phyloP scores from a whole-genome alignment of 768 basidiomycete genomes.

The Vararia minispora region DNA sequence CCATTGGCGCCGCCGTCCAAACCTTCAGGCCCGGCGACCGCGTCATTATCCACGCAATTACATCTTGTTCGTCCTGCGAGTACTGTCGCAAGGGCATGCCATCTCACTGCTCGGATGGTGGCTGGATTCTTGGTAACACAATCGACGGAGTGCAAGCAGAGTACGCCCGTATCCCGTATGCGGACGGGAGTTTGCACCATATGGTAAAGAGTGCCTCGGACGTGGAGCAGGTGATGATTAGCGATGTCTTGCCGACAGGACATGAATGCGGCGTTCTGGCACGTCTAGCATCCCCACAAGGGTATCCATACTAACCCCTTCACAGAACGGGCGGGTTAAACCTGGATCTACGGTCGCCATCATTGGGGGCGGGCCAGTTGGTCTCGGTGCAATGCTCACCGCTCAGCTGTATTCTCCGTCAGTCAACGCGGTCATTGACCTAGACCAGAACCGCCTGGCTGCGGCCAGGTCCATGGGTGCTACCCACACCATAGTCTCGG shows the following conservation, averaged over 20 bases:
- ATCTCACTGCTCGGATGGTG: constrained; percentile 15
- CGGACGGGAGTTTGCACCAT: constrained; percentile 13
- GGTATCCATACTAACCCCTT: too few relatives aligned
- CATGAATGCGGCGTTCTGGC: constrained; percentile 18
- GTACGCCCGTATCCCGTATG: constrained; percentile 17
- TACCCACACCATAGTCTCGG: constrained; percentile 15
- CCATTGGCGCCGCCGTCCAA: constrained; percentile 21
- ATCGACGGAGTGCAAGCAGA: constrained; percentile 18
- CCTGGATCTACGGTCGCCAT: constrained; percentile 16
- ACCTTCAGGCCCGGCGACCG: constrained; percentile 23
- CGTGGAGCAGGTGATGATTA: constrained; percentile 14
- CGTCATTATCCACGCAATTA: constrained; percentile 13
- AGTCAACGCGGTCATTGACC: constrained; percentile 14
- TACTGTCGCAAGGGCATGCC: constrained; percentile 14
- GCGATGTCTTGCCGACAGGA: constrained; percentile 17
- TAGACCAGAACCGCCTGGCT: constrained; percentile 13
- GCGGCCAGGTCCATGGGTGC: constrained; percentile 14
- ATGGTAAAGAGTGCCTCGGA: constrained; percentile 10
- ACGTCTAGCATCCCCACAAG: too few relatives aligned
- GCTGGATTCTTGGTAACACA: constrained; percentile 17
- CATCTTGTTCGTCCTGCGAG: constrained; percentile 14
- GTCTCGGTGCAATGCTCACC: constrained; percentile 14
- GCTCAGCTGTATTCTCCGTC: constrained; percentile 17
- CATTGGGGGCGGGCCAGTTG: constrained; percentile 17
- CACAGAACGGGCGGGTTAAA: constrained; percentile 15